phyloP scores from a whole-genome alignment of 495 filamentous ascomycete genomes.

The Neurospora sp. region DNA sequence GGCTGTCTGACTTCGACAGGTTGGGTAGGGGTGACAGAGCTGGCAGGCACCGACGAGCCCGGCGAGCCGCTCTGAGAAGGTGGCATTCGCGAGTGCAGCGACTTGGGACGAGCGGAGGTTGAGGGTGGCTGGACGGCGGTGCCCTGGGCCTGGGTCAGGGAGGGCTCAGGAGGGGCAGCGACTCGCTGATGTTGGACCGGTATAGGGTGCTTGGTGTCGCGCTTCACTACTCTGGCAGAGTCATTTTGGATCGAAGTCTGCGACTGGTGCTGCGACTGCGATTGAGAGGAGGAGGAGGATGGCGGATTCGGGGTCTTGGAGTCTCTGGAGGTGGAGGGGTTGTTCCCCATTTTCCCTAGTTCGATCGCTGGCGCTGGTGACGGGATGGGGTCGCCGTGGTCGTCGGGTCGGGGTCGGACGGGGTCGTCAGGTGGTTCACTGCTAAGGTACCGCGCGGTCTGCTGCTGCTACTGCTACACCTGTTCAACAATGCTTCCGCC shows the following conservation, averaged over 20 bases:
- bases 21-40: conserved; percentile 22
- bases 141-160: conserved; percentile 44
- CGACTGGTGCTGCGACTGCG: conserved; percentile 9
- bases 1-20: conserved; percentile 25
- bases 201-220: conserved; percentile 20
- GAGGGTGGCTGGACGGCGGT: conserved; percentile 26
- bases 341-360: conserved; percentile 27
- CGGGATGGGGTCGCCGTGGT: not conserved
- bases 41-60: conserved; percentile 18
- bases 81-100: conserved; percentile 24
- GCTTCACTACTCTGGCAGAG: conserved; percentile 18
- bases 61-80: conserved; percentile 31
- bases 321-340: conserved; percentile 21
- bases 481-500: not conserved
- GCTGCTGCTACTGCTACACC: not conserved
- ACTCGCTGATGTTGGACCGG: conserved; percentile 28
- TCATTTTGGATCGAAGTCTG: conserved; percentile 15
- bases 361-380: not conserved
- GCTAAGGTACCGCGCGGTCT: not conserved
- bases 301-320: conserved; percentile 10
- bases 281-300: conserved; percentile 11
- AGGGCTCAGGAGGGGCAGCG: conserved; percentile 44
- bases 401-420: not conserved
- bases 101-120: conserved; percentile 30
- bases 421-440: not conserved